Evolutionary conservation across 768 basidiomycete species (phyloP), one percentile per base, ranked within the genome.

Genomic region (Multifurca ochricompacta): DNA sequence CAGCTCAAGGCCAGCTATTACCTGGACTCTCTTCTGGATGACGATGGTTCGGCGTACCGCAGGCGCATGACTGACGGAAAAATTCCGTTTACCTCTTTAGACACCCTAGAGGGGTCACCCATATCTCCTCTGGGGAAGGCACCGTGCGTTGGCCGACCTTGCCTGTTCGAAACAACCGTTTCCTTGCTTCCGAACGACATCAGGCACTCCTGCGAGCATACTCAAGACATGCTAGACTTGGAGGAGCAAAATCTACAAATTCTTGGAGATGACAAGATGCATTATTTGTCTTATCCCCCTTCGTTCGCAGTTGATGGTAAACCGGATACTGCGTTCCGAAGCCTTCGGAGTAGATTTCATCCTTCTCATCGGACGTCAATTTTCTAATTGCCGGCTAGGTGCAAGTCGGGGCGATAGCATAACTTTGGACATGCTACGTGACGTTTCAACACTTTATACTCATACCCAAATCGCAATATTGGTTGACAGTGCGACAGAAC

Each of bases 251-350:
- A 73, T 48, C 59, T 64, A 7, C 47, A 59, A 18, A 37, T 50
- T 11, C 61, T 83, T 19, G 73, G 72, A 11, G 63, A 66, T 23
- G 62, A 63, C 19, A 67, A 64, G 43, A 40, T 58, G 14, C 64
- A 73, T 59, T 81, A 80, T 62, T 57, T 77, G 35, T 56, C 63
- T 2, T 69, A 75, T 64, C 67, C 81, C 25, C 71, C 74, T 23
- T 80, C 78, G 11, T 67, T 70, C 62, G 82, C 80, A 3, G 82
- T 83, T 4, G 82, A 85, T 67, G 74, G 76, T 6, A 62, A 70
- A n/a, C 58, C 64, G 3, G 65, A 66, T 8, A 82, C 80, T 30
- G 71, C 66, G 1, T 85, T 85, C 61, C 70, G 69, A 31, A 81
- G 80, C 63, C 62, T 69, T 28, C 58, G 66, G 54, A 62, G 83